Evolutionary conservation across 2,329 filamentous ascomycete genomes (phyloP).

Genomic region (Zalaria sp.): DNA sequence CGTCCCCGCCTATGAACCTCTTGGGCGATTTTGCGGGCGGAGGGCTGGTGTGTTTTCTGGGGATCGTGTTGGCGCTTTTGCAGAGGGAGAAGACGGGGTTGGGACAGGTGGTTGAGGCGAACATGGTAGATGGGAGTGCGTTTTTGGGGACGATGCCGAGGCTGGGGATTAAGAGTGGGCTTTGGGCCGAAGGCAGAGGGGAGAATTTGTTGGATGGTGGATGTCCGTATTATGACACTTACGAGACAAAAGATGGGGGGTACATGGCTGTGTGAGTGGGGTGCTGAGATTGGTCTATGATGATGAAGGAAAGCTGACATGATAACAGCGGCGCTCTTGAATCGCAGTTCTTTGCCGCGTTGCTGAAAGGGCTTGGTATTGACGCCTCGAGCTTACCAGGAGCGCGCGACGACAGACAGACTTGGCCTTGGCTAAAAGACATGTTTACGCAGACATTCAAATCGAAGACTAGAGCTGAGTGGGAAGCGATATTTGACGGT

Average conservation of each 20-base stretch:
- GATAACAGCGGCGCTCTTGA: slow-evolving; percentile 57
- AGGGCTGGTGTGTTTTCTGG: slow-evolving; percentile 67
- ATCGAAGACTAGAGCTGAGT: slow-evolving; percentile 57
- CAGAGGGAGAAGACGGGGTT: slow-evolving; percentile 47
- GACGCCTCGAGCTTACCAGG: slow-evolving; percentile 27
- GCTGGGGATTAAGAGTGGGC: slow-evolving; percentile 46
- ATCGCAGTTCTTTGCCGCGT: slow-evolving; percentile 61
- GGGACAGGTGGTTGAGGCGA: slow-evolving; percentile 86
- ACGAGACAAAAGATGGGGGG: slow-evolving; percentile 64
- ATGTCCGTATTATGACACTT: slow-evolving; percentile 78
- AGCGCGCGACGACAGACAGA: slow-evolving; percentile 42
- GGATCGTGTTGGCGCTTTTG: slow-evolving; percentile 67
- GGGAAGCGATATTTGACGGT: slow-evolving; percentile 77
- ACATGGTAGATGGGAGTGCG: slow-evolving; percentile 85
- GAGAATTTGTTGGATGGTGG: slow-evolving; percentile 72
- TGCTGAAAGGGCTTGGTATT: slow-evolving; percentile 56
- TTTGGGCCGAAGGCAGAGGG: slow-evolving; percentile 53
- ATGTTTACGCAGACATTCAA: slow-evolving; percentile 53
- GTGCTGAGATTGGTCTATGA: not conserved
- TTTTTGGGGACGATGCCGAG: slow-evolving; percentile 71
- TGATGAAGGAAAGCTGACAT: not conserved
- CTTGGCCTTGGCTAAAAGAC: slow-evolving; percentile 53
- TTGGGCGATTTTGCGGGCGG: slow-evolving; percentile 87
- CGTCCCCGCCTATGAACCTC: slow-evolving; percentile 69
- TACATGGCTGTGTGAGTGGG: slow-evolving; percentile 58